A percentile compares a stretch with the other conserved stretches of the same genome.
Evolutionary conservation across 2,329 filamentous ascomycete genomes (phyloP).

Genomic region (Monosporascus cannonballus): DNA sequence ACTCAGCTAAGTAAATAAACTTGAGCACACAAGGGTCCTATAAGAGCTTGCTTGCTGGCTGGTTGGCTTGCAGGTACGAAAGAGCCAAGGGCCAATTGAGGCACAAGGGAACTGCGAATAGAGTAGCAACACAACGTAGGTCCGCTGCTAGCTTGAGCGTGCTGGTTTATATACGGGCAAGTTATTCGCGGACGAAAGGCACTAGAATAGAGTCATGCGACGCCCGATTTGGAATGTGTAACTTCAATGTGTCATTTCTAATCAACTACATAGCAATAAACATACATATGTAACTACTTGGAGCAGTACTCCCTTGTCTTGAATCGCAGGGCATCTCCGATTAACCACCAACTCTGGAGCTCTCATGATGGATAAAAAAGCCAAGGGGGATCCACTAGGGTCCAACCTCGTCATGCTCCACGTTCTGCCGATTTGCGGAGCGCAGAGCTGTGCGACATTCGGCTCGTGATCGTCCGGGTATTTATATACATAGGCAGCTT

Average conservation of each 20-base stretch:
- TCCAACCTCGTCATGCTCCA: slow-evolving; percentile 12
- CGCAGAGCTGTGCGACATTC: no score
- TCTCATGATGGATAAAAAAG: not conserved
- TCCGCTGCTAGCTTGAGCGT: no score
- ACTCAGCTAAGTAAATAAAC: not conserved
- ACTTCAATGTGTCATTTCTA: no score
- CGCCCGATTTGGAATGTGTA: no score
- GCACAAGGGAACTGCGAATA: not conserved
- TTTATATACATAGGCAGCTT: no score
- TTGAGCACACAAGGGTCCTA: not conserved
- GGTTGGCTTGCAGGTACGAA: not conserved
- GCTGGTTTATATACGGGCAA: no score
- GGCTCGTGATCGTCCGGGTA: no score
- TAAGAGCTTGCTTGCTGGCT: not conserved
- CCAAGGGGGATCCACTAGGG: slow-evolving; percentile 11
- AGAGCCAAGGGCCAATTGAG: not conserved
- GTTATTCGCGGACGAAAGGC: no score
- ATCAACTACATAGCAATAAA: no score
- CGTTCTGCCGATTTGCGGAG: slow-evolving; percentile 24
- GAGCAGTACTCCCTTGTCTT: no score
- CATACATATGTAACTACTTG: no score
- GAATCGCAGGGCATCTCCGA: not conserved
- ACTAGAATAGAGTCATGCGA: no score
- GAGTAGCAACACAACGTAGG: not conserved
- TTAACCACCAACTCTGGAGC: not conserved